These are phyloP conservation scores for Albugo candida DNA, from an alignment of 352 stramenopile species.

Conservation along the genomic window DNA sequence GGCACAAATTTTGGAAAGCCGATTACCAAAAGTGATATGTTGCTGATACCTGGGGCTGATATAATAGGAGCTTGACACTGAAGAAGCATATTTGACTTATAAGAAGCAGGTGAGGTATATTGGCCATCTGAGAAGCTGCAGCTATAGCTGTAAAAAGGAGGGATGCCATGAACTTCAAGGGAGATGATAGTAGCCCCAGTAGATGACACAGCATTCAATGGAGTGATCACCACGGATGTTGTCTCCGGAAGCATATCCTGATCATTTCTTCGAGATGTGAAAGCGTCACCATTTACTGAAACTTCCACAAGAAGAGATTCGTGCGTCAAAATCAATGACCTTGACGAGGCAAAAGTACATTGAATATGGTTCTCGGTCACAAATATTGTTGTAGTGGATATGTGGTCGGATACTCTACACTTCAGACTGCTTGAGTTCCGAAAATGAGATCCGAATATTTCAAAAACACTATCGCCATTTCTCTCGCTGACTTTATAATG, in stretches of 20 bases:
- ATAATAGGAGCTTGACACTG: too few species aligned
- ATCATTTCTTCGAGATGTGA: constrained; percentile 1
- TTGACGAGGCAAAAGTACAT: constrained; percentile 9
- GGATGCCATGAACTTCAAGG: constrained; percentile 2
- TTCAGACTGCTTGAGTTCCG: constrained; percentile 8
- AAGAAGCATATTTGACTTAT: too few species aligned
- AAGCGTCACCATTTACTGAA: constrained; percentile 17
- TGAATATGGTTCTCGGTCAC: constrained; percentile 14
- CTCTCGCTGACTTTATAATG: constrained; percentile 8
- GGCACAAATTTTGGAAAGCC: too few species aligned
- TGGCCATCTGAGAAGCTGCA: constrained; percentile 10
- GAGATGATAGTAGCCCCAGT: constrained; percentile 10
- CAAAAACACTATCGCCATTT: constrained; percentile 6
- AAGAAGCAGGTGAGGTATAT: too few species aligned
- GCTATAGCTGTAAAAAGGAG: constrained; percentile 11
- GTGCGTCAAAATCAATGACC: background rate
- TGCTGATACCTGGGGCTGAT: too few species aligned
- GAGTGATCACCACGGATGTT: constrained; percentile 4
- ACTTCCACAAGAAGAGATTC: constrained; percentile 5
- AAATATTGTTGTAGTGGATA: constrained; percentile 3
- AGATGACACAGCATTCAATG: constrained; percentile 9
- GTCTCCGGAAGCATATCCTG: constrained; percentile 4
- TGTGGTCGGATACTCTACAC: constrained; percentile 7
- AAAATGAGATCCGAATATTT: constrained; percentile 17
- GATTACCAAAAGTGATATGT: too few species aligned